A percentile compares a stretch with the other conserved stretches of the same genome.
Conservation (phyloP, 2,329 filamentous ascomycete genomes). For the Colletotrichum tofieldiae region DNA sequence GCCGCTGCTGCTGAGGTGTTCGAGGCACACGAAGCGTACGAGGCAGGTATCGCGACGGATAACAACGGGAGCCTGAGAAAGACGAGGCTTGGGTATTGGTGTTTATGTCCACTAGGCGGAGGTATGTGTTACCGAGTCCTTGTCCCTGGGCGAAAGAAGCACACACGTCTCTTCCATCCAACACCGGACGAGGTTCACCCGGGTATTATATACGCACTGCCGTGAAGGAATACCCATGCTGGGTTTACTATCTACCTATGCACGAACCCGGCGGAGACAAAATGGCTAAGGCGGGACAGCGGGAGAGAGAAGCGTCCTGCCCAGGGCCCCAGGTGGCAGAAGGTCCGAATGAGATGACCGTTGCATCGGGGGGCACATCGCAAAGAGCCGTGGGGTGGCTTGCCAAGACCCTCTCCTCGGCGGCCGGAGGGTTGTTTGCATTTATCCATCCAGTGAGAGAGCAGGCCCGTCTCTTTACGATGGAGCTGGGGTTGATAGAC, state of each 20-base stretch:
- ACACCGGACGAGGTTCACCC: slow-evolving; percentile 19
- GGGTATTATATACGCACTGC: slow-evolving; percentile 24
- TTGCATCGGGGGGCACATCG: slow-evolving; percentile 8
- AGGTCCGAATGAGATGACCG: slow-evolving; percentile 40
- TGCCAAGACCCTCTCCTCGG: neutral
- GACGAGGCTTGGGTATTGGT: neutral
- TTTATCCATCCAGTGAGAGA: slow-evolving; percentile 41
- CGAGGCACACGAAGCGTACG: neutral
- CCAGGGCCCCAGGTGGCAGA: slow-evolving; percentile 30
- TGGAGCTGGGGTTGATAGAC: slow-evolving; percentile 1
- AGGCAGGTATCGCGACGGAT: neutral
- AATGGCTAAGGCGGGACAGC: slow-evolving; percentile 35
- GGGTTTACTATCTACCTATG: neutral
- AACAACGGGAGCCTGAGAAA: neutral
- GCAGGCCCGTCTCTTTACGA: slow-evolving; percentile 1
- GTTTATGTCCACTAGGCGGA: slow-evolving; percentile 29
- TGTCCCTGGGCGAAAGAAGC: slow-evolving; percentile 8
- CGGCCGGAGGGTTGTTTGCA: slow-evolving; percentile 15
- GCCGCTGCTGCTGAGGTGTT: neutral
- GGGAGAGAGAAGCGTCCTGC: slow-evolving; percentile 30
- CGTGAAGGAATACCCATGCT: slow-evolving; percentile 11
- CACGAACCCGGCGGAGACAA: slow-evolving; percentile 1
- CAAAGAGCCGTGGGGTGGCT: slow-evolving; percentile 20
- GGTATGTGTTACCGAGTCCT: slow-evolving; percentile 26
- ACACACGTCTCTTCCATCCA: neutral